Percentiles rank a stretch among this genome's conserved stretches.
Conservation (phyloP, 208 protist species). For the Trypanosoma mega region DNA sequence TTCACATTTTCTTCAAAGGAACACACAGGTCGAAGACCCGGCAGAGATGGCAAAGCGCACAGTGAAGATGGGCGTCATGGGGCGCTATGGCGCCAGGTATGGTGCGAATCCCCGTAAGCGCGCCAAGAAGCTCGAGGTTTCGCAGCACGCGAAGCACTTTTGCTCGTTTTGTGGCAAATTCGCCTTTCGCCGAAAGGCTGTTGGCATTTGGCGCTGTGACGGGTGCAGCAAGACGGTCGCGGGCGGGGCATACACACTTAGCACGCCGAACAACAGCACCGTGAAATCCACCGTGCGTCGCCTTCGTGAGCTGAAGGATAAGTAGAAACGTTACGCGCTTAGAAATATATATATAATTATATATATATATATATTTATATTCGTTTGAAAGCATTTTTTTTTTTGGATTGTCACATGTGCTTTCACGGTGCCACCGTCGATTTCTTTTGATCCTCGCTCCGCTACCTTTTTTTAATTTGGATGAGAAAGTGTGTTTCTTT, state of each 20-base stretch:
- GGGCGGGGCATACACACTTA: slow-evolving; percentile 98
- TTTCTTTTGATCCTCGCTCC: too few relatives aligned
- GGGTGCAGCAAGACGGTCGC: slow-evolving; percentile 96
- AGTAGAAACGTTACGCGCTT: too few relatives aligned
- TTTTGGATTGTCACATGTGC: too few relatives aligned
- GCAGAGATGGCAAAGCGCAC: slow-evolving; percentile 95
- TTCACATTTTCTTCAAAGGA: not conserved
- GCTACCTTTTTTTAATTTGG: too few relatives aligned
- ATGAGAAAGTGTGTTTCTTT: too few relatives aligned
- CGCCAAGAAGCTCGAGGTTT: slow-evolving; percentile 99
- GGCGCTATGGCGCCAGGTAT: slow-evolving; percentile 99
- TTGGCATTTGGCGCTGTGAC: slow-evolving; percentile 99
- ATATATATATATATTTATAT: too few relatives aligned
- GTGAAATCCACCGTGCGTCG: slow-evolving; percentile 98
- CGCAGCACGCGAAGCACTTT: slow-evolving; percentile 98
- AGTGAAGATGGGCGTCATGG: slow-evolving; percentile 99
- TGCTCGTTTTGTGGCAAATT: slow-evolving; percentile 99
- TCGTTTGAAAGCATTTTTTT: too few relatives aligned
- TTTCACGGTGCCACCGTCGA: too few relatives aligned
- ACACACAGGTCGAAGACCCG: slow-evolving; percentile 12
- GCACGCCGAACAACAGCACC: slow-evolving; percentile 95
- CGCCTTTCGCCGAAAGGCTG: slow-evolving; percentile 94
- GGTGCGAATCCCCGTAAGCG: slow-evolving; percentile 99
- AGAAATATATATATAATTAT: too few relatives aligned
- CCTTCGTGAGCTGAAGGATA: slow-evolving; percentile 95